phyloP scores from a whole-genome alignment of 1,284 basidiomycete genomes.

The Malassezia caprae region DNA sequence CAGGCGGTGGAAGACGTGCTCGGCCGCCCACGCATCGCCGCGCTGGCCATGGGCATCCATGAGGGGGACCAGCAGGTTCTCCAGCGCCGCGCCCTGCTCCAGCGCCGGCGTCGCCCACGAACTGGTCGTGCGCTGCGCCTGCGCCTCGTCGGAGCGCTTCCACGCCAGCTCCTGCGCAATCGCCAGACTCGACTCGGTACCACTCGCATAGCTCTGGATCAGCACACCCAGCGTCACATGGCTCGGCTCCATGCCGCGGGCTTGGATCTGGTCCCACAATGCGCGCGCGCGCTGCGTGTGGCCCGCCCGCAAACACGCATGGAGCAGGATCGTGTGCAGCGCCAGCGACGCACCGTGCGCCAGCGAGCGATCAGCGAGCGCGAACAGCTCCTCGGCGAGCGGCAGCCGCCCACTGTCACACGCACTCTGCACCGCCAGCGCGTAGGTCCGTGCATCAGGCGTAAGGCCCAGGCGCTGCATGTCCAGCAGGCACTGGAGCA shows the following conservation, averaged over 20 bases:
- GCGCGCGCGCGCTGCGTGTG: constrained; percentile 57
- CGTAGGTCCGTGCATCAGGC: constrained; percentile 63
- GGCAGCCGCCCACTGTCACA: constrained; percentile 64
- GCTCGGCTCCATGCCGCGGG: constrained; percentile 60
- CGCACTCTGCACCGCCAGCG: constrained; percentile 70
- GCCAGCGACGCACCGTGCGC: constrained; percentile 51
- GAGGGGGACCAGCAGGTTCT: constrained; percentile 58
- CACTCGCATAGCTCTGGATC: constrained; percentile 29
- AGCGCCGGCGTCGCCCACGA: neutral
- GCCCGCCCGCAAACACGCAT: constrained; percentile 61
- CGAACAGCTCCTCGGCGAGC: constrained; percentile 60
- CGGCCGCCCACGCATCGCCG: constrained; percentile 55
- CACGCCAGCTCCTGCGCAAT: constrained; percentile 28
- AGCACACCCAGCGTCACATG: constrained; percentile 66
- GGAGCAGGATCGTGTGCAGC: constrained; percentile 73
- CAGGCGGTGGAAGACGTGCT: constrained; percentile 57
- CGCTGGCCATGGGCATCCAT: constrained; percentile 56
- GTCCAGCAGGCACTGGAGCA: constrained; percentile 59
- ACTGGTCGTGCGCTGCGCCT: neutral
- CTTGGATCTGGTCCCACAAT: constrained; percentile 66
- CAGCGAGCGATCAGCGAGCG: constrained; percentile 24
- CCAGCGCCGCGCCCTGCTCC: constrained; percentile 20
- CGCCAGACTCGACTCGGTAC: constrained; percentile 25
- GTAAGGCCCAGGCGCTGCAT: constrained; percentile 54
- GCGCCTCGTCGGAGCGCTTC: constrained; percentile 15